A percentile compares a stretch with the other conserved stretches of the same genome.
These are phyloP conservation scores for Furcasterigmium sp. DNA, from an alignment of 2,329 filamentous ascomycete species.

Conservation along the genomic window DNA sequence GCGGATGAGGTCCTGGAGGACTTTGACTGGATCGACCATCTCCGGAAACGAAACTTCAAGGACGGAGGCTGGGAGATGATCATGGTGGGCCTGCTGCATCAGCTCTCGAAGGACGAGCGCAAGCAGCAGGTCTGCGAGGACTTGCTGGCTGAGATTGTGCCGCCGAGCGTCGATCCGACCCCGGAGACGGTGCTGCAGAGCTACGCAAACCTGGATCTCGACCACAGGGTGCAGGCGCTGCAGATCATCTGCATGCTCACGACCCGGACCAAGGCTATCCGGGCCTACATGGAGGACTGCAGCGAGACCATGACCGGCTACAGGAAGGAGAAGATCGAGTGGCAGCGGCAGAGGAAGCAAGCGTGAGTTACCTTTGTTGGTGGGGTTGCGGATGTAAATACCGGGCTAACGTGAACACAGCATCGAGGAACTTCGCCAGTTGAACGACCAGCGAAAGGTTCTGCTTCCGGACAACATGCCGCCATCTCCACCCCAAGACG, in stretches of 20 bases:
- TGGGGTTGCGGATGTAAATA: not conserved
- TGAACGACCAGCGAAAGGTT: slow-evolving; percentile 70
- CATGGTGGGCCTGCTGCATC: slow-evolving; percentile 78
- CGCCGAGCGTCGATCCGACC: slow-evolving; percentile 68
- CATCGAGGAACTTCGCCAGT: slow-evolving; percentile 62
- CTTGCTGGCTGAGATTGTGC: slow-evolving; percentile 75
- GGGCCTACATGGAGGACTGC: slow-evolving; percentile 86
- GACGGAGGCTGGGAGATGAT: slow-evolving; percentile 91
- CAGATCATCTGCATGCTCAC: slow-evolving; percentile 85
- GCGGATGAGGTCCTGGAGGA: slow-evolving; percentile 70
- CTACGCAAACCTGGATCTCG: slow-evolving; percentile 75
- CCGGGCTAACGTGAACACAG: slow-evolving; percentile 35
- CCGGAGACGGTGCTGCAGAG: slow-evolving; percentile 66
- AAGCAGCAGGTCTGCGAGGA: slow-evolving; percentile 70
- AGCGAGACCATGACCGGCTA: slow-evolving; percentile 91
- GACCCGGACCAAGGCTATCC: slow-evolving; percentile 78
- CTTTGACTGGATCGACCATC: slow-evolving; percentile 80
- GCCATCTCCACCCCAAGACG: slow-evolving; percentile 51
- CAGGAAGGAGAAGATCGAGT: slow-evolving; percentile 92
- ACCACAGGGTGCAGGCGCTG: slow-evolving; percentile 72
- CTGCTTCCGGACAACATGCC: slow-evolving; percentile 68
- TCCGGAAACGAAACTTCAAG: slow-evolving; percentile 78
- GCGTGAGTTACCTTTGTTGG: slow-evolving; percentile 40
- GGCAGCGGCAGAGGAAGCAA: slow-evolving; percentile 71
- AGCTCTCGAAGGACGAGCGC: slow-evolving; percentile 71